Evolutionary conservation across 2,329 filamentous ascomycete species (phyloP).

Genomic region (Furcasterigmium sp.): DNA sequence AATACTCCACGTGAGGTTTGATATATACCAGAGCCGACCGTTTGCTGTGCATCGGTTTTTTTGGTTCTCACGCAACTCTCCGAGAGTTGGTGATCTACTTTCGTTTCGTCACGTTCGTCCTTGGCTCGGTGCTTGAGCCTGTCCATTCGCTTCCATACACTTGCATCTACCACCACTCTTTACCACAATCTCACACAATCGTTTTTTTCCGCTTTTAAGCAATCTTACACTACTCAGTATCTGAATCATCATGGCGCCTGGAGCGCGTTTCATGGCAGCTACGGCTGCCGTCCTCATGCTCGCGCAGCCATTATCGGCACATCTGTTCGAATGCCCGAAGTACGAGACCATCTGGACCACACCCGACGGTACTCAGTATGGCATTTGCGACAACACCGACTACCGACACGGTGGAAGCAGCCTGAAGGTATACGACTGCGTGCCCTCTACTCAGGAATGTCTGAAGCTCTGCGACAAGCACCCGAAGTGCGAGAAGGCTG

Average conservation of each 20-base stretch:
- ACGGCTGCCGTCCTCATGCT: conserved; percentile 6
- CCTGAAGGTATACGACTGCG: conserved; percentile 5
- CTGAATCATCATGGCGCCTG: not conserved
- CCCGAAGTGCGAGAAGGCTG: conserved; percentile 8
- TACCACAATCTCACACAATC: too few relatives aligned
- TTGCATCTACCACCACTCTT: too few relatives aligned
- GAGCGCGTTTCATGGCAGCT: conserved; percentile 1
- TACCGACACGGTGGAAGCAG: conserved; percentile 8
- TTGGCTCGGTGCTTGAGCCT: too few relatives aligned
- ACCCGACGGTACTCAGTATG: conserved; percentile 9
- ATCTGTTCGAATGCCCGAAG: conserved; percentile 9
- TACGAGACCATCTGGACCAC: conserved; percentile 7
- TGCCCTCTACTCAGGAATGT: conserved; percentile 7
- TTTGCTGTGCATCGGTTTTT: too few relatives aligned
- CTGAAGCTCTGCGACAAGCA: conserved; percentile 9
- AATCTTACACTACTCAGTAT: too few relatives aligned
- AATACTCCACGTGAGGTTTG: too few relatives aligned
- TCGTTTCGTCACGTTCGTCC: too few relatives aligned
- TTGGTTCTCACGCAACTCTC: too few relatives aligned
- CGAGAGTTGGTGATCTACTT: too few relatives aligned
- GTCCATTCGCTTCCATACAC: too few relatives aligned
- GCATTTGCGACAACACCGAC: conserved; percentile 10
- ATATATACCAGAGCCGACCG: too few relatives aligned
- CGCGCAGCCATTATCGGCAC: conserved; percentile 6
- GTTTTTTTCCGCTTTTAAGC: too few relatives aligned